Percentiles rank a stretch among this genome's conserved stretches.
phyloP scores from a whole-genome alignment of 208 protist species.

The Herpetomonas tarakana region DNA sequence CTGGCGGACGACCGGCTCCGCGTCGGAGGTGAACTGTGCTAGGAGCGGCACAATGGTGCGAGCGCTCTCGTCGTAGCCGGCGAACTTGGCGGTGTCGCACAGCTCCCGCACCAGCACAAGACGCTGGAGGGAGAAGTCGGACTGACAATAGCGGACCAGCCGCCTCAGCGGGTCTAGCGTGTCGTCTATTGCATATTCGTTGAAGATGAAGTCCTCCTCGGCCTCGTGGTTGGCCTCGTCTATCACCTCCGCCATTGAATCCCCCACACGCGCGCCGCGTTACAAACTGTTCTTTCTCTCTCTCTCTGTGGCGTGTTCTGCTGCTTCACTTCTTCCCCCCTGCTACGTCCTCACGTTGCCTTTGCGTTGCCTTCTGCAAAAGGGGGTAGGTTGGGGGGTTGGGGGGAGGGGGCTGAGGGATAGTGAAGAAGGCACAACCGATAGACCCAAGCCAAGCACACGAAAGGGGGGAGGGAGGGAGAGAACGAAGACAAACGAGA shows the following conservation, averaged over 20 bases:
- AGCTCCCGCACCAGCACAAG: slow-evolving; percentile 86
- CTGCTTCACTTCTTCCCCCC: too few relatives aligned
- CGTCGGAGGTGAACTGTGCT: slow-evolving; percentile 80
- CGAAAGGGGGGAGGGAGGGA: too few relatives aligned
- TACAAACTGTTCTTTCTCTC: not conserved
- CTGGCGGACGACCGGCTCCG: slow-evolving; percentile 90
- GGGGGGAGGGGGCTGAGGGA: too few relatives aligned
- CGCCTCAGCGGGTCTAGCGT: slow-evolving; percentile 84
- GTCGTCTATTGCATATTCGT: slow-evolving; percentile 93
- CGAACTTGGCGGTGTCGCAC: slow-evolving; percentile 71
- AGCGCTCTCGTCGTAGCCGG: slow-evolving; percentile 81
- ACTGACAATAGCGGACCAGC: slow-evolving; percentile 85
- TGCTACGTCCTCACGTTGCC: too few relatives aligned
- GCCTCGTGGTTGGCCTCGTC: slow-evolving; percentile 54
- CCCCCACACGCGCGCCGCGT: not conserved
- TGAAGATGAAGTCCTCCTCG: slow-evolving; percentile 92
- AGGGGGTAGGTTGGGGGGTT: too few relatives aligned
- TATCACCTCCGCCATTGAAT: slow-evolving; percentile 21
- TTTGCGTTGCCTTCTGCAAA: too few relatives aligned
- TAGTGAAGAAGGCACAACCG: too few relatives aligned
- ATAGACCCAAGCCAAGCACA: too few relatives aligned
- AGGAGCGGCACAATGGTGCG: slow-evolving; percentile 84
- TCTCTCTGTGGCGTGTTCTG: too few relatives aligned
- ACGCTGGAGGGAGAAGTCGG: slow-evolving; percentile 89
- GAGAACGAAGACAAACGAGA: too few relatives aligned